A percentile compares a stretch with the other conserved stretches of the same genome.
phyloP scores from a whole-genome alignment of 768 basidiomycete species.

The Leccinum subgranulosum region DNA sequence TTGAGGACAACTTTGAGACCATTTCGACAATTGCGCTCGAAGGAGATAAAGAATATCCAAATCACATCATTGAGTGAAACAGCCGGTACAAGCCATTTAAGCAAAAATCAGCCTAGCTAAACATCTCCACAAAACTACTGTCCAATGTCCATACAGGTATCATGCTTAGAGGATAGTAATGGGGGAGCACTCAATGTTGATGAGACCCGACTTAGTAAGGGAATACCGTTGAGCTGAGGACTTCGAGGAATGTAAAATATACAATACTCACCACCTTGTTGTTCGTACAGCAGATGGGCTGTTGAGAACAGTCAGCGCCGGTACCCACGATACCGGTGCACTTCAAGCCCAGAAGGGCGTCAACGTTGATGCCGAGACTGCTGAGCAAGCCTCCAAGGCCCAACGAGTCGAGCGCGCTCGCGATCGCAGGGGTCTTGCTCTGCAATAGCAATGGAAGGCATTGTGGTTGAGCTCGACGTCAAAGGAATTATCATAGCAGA shows the following conservation, averaged over 20 bases:
- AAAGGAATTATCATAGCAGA: neutral
- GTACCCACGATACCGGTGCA: neutral
- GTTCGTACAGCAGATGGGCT: neutral
- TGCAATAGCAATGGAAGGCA: too few species aligned
- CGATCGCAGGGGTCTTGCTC: neutral
- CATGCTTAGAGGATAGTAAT: neutral
- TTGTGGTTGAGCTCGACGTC: neutral
- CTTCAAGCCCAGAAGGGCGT: neutral
- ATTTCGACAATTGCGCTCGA: too few species aligned
- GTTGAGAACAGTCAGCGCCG: neutral
- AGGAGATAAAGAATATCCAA: too few species aligned
- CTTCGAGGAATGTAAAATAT: neutral
- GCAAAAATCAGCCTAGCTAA: too few species aligned
- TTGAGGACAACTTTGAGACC: too few species aligned
- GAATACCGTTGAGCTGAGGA: neutral
- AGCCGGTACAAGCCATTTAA: too few species aligned
- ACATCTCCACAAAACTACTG: too few species aligned
- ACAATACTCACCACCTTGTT: neutral
- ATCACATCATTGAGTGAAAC: too few species aligned
- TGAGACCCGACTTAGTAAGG: neutral
- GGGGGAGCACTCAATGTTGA: neutral
- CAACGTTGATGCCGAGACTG: neutral
- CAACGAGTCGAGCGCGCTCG: neutral
- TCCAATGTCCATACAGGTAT: too few species aligned
- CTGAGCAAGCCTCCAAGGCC: neutral